phyloP scores from a whole-genome alignment of 371 early-diverging fungal genomes.

The Mortierella sp. region DNA sequence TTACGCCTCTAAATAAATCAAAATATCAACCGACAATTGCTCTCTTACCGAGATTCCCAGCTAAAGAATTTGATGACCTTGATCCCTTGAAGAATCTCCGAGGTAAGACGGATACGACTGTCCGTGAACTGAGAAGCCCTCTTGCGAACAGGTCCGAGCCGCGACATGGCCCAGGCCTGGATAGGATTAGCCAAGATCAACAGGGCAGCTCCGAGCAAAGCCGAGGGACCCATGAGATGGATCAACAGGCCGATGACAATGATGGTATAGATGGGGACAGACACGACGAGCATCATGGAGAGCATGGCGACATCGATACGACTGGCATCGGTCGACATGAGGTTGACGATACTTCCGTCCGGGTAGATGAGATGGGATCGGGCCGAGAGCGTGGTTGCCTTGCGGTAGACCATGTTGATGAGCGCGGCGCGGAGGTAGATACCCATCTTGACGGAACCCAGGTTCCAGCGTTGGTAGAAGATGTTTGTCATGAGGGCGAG shows the following conservation, averaged over 20 bases:
- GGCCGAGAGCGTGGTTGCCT: slow-evolving; percentile 58
- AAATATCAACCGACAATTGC: too few relatives aligned
- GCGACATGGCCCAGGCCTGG: slow-evolving; percentile 52
- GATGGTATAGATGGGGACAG: slow-evolving; percentile 60
- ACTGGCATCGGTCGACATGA: slow-evolving; percentile 81
- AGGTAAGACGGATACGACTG: slow-evolving; percentile 57
- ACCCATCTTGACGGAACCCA: slow-evolving; percentile 58
- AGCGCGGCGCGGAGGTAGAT: slow-evolving; percentile 64
- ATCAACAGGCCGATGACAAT: slow-evolving; percentile 64
- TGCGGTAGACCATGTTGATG: slow-evolving; percentile 72
- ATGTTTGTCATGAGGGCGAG: slow-evolving; percentile 45
- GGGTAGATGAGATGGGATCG: slow-evolving; percentile 58
- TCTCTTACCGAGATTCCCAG: slow-evolving; percentile 63
- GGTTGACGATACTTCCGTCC: slow-evolving; percentile 77
- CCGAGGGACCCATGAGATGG: slow-evolving; percentile 65
- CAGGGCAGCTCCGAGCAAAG: slow-evolving; percentile 66
- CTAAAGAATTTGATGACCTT: slow-evolving; percentile 67
- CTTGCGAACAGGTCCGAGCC: slow-evolving; percentile 46
- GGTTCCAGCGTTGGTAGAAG: slow-evolving; percentile 53
- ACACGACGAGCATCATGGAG: slow-evolving; percentile 62
- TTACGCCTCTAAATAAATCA: too few relatives aligned
- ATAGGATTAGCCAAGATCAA: slow-evolving; percentile 56
- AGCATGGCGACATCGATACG: slow-evolving; percentile 64
- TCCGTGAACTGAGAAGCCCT: slow-evolving; percentile 60
- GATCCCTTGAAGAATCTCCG: slow-evolving; percentile 60